A percentile compares a stretch with the other conserved stretches of the same genome.
Conservation (phyloP, 140 eudicot species). For the Ambrosia hybrid region DNA sequence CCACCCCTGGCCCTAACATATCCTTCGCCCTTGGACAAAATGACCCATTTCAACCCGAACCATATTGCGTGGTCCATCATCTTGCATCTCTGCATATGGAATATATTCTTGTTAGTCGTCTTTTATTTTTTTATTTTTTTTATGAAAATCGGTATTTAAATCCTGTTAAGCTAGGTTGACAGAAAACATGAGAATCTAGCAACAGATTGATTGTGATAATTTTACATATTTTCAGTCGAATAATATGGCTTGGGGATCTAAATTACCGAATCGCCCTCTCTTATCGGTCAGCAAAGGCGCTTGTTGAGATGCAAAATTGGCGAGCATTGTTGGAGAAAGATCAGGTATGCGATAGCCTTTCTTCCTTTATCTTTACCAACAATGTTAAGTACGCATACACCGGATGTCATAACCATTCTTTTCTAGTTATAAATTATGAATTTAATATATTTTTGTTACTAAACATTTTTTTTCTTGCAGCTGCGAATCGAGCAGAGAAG, state of each 20-base stretch:
- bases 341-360: conserved; percentile 46
- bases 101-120: background rate
- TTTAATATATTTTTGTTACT: background rate
- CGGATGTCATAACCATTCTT: background rate
- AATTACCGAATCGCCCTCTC: conserved; percentile 92
- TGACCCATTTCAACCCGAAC: background rate
- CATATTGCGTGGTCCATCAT: background rate
- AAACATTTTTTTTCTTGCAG: conserved; percentile 41
- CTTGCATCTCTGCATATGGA: background rate
- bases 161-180: conserved; percentile 13
- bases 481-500: conserved; percentile 82
- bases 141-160: background rate
- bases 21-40: too few species aligned
- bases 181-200: background rate
- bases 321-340: conserved; percentile 87
- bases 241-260: conserved; percentile 97
- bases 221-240: conserved; percentile 53
- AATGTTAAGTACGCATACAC: too few species aligned
- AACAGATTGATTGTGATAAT: conserved; percentile 27
- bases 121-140: background rate
- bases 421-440: background rate
- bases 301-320: conserved; percentile 98
- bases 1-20: too few species aligned
- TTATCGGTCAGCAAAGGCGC: conserved; percentile 90
- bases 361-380: too few species aligned